Conservation (phyloP, 2,329 filamentous ascomycete genomes). For the Periconia sp. region DNA sequence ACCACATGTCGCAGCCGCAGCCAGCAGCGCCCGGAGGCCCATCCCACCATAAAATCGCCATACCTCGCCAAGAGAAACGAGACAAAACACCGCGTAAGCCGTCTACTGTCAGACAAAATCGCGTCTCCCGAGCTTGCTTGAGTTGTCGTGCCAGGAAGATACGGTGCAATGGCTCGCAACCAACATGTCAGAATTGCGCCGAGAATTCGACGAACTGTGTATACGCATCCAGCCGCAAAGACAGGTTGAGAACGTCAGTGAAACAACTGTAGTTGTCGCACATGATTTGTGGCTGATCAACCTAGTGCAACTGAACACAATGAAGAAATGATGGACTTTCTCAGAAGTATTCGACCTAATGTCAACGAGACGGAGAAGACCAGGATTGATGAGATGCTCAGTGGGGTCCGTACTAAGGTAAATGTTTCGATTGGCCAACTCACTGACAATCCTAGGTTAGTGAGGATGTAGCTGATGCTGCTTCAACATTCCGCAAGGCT, state of each 20-base stretch:
- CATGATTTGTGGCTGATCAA: conserved; percentile 8
- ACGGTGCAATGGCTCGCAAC: conserved; percentile 40
- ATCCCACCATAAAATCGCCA: conserved; percentile 19
- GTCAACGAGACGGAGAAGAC: conserved; percentile 11
- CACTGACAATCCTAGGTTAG: conserved; percentile 8
- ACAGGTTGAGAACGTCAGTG: conserved; percentile 37
- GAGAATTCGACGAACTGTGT: conserved; percentile 29
- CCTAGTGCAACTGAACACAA: conserved; percentile 29
- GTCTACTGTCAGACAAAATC: conserved; percentile 13
- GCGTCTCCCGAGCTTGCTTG: conserved; percentile 35
- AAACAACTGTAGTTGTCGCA: neutral
- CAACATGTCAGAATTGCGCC: conserved; percentile 36
- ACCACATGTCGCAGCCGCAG: neutral
- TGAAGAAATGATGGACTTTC: conserved; percentile 29
- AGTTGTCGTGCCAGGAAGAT: conserved; percentile 41
- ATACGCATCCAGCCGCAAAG: conserved; percentile 39
- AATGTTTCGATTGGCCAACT: neutral
- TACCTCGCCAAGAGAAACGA: conserved; percentile 27
- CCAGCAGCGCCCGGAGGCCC: neutral
- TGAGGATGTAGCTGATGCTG: conserved; percentile 23
- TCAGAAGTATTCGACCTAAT: conserved; percentile 20
- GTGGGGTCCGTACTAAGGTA: conserved; percentile 10
- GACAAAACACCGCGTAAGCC: conserved; percentile 15
- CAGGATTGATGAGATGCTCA: conserved; percentile 25
- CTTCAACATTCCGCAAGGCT: conserved; percentile 13